Evolutionary conservation across 495 filamentous ascomycete genomes (phyloP).

Genomic region (Talaromyces borbonicus): DNA sequence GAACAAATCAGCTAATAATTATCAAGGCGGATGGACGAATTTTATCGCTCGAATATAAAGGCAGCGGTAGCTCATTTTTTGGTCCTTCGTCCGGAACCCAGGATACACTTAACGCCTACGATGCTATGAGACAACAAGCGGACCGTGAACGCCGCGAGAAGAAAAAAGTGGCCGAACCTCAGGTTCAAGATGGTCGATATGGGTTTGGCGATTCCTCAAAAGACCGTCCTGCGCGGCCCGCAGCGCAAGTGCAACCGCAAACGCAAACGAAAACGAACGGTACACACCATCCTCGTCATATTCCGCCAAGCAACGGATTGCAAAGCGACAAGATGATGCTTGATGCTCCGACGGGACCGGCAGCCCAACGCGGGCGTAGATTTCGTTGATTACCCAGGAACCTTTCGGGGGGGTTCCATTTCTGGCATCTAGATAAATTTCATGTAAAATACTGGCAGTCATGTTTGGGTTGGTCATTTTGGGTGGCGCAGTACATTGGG

Average conservation of each 20-base stretch:
- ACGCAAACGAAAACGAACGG: too few species aligned
- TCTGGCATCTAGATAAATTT: too few species aligned
- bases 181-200: slow-evolving; percentile 50
- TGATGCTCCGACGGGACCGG: slow-evolving; percentile 22
- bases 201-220: slow-evolving; percentile 38
- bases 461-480: too few species aligned
- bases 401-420: too few species aligned
- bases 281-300: too few species aligned
- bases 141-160: slow-evolving; percentile 35
- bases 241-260: slow-evolving; percentile 7
- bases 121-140: slow-evolving; percentile 34
- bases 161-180: slow-evolving; percentile 31
- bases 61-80: slow-evolving; percentile 26
- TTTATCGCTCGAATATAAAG: slow-evolving; percentile 65
- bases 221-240: background rate
- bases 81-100: slow-evolving; percentile 19
- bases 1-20: too few species aligned
- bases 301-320: slow-evolving; percentile 17
- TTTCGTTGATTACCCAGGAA: background rate
- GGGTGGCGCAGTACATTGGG: slow-evolving; percentile 8
- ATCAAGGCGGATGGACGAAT: slow-evolving; percentile 74
- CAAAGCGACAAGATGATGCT: slow-evolving; percentile 39
- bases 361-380: slow-evolving; percentile 15
- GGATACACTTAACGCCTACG: slow-evolving; percentile 22
- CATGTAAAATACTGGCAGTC: too few species aligned